Percentiles rank a stretch among this genome's conserved stretches.
phyloP scores from a whole-genome alignment of 305 asterid species.

The Lippia alba region DNA sequence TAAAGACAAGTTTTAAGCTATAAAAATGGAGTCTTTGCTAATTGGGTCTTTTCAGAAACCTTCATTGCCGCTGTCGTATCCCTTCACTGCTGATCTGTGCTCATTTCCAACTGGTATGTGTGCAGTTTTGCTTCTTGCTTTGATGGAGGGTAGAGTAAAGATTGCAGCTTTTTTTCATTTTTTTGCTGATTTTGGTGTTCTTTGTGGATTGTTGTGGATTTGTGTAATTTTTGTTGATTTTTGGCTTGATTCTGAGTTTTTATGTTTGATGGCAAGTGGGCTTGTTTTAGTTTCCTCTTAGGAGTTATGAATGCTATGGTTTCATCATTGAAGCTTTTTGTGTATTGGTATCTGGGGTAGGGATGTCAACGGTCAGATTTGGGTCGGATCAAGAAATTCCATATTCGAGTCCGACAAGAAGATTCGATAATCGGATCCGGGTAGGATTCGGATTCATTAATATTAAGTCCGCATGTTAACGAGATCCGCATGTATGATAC shows the following conservation, averaged over 20 bases:
- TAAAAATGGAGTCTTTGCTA: conserved; percentile 63
- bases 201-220: neutral
- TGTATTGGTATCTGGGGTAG: no score
- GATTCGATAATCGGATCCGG: no score
- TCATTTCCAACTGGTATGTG: conserved; percentile 50
- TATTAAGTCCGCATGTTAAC: no score
- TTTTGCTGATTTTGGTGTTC: neutral
- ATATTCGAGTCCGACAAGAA: no score
- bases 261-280: conserved; percentile 11
- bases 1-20: conserved; percentile 6
- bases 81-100: conserved; percentile 46
- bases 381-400: no score
- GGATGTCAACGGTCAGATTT: no score
- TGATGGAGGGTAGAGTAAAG: neutral
- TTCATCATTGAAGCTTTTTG: neutral
- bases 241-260: conserved; percentile 2
- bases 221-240: neutral
- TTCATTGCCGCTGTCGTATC: conserved; percentile 49
- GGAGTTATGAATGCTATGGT: neutral
- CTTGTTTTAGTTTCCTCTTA: conserved; percentile 12
- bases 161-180: neutral
- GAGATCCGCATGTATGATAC: neutral
- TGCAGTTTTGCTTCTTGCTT: neutral
- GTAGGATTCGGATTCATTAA: no score
- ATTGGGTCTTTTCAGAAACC: conserved; percentile 57